Base-by-base conservation (phyloP, 805 yeast species). In the Blastobotrys muscicola region DNA sequence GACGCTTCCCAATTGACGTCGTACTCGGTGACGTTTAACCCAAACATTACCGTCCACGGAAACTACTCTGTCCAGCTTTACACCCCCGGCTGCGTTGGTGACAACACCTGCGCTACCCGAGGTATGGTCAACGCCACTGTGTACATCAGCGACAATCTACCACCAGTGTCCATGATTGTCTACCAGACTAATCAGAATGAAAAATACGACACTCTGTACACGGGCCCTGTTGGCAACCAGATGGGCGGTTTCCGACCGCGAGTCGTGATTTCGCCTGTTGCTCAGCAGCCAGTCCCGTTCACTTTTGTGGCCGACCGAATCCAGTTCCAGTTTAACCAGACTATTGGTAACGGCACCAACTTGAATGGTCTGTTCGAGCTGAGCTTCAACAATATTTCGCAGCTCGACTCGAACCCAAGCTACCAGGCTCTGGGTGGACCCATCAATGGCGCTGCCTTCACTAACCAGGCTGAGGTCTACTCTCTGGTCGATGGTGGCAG, bases 301-400 rank as follows among this genome's bases (percentile, higher is more conserved):
- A 70, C 74, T 47, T 60, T 83, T 56, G 95, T 86, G 8, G 92
- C 89, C 7, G 86, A 83, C 53, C 76, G 76, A 50, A 67, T 82
- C 4, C 70, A 67, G 30, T 70, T 80, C 1, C 64, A 47, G 12
- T 56, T 42, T 14, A 52, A 47, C 42, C 47, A 53, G 33, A 50
- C 48, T 6, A 44, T 42, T 14, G 45, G 40, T 39, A 51, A 43
- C 10, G 20, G 30, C 12, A n/a, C 58, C 4, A 45, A 43, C 2
- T 59, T 89, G 41, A 82, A 84, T 59, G 95, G 94, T 8, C 54
- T 90, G 14, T 85, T 90, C 56, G 96, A 90, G 63, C 92, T 81
- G 60, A 78, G 85, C 1, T 63, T 78, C 32, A 61, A 74, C 2
- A 87, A 87, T 58, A 85, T 83, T 58, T 65, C 81, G 8, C 39